A percentile compares a stretch with the other conserved stretches of the same genome.
These are phyloP conservation scores for Stromatinia cepivora DNA, from an alignment of 2,329 filamentous ascomycete genomes.

Conservation along the genomic window DNA sequence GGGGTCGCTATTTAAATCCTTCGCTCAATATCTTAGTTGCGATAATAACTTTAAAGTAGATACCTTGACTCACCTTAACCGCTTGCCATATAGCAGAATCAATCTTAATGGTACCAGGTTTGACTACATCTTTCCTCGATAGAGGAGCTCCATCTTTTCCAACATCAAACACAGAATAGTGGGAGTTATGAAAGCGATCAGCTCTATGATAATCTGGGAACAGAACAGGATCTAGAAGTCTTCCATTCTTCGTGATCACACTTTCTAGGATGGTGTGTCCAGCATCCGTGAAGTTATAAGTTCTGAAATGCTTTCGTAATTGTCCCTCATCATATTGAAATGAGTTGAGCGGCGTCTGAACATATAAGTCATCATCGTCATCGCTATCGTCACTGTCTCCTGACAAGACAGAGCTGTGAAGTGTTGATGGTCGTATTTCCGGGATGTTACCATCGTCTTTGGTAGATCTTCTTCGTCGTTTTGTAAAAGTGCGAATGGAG, in stretches of 20 bases:
- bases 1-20: conserved; percentile 34
- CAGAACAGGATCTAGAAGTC: conserved; percentile 28
- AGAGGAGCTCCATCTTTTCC: conserved; percentile 35
- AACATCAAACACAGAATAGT: conserved; percentile 38
- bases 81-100: conserved; percentile 36
- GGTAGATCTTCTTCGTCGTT: conserved; percentile 14
- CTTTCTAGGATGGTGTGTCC: conserved; percentile 45
- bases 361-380: conserved; percentile 44
- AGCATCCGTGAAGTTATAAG: conserved; percentile 46
- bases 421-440: conserved; percentile 22
- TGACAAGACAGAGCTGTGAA: conserved; percentile 31
- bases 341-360: conserved; percentile 44
- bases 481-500: conserved; percentile 11
- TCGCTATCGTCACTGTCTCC: conserved; percentile 44
- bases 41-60: neutral
- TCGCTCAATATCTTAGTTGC: conserved; percentile 12
- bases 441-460: conserved; percentile 8
- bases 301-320: conserved; percentile 47
- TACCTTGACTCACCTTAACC: conserved; percentile 29
- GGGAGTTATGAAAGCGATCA: conserved; percentile 33
- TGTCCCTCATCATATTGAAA: conserved; percentile 47
- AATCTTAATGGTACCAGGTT: conserved; percentile 30
- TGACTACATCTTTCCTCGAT: conserved; percentile 30
- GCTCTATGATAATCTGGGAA: conserved; percentile 31
- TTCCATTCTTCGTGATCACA: conserved; percentile 29